phyloP scores from a whole-genome alignment of 202 grass and related monocot genomes.

The Carex sylvatica region DNA sequence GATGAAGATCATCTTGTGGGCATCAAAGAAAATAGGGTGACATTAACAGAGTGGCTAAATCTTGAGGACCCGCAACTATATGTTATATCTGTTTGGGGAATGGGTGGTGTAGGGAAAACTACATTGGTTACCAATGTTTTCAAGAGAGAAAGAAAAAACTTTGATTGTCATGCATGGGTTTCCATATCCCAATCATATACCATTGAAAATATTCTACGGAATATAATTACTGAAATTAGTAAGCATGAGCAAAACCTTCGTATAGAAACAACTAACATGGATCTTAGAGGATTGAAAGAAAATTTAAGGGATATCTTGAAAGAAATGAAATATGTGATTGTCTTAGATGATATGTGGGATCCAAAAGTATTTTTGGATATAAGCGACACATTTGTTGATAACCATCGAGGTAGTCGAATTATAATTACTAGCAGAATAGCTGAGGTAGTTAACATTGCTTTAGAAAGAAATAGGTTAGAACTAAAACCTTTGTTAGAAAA shows the following conservation, averaged over 20 bases:
- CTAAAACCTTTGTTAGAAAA: slow-evolving; percentile 35
- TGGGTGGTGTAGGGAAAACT: slow-evolving; percentile 41
- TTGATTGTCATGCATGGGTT: slow-evolving; percentile 28
- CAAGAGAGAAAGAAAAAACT: slow-evolving; percentile 16
- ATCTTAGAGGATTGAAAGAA: slow-evolving; percentile 40
- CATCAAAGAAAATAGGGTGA: neutral
- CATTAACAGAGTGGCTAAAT: slow-evolving; percentile 14
- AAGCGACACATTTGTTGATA: slow-evolving; percentile 22
- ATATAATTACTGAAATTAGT: neutral
- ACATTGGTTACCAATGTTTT: slow-evolving; percentile 38
- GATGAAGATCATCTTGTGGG: slow-evolving; percentile 36
- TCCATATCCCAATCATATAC: slow-evolving; percentile 19
- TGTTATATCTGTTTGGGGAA: slow-evolving; percentile 35
- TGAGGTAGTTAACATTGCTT: slow-evolving; percentile 25
- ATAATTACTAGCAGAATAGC: slow-evolving; percentile 37
- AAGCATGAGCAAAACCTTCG: too few relatives aligned
- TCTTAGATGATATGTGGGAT: slow-evolving; percentile 66
- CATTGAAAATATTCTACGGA: slow-evolving; percentile 16
- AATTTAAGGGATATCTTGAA: slow-evolving; percentile 26
- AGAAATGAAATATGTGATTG: slow-evolving; percentile 31
- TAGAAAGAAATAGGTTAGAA: neutral
- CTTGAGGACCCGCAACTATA: neutral
- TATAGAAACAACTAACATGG: too few relatives aligned
- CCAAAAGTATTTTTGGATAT: slow-evolving; percentile 7
- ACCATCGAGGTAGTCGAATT: slow-evolving; percentile 19